Base-by-base conservation (phyloP, 306 rosid genomes). In the Cicer cuneatum region DNA sequence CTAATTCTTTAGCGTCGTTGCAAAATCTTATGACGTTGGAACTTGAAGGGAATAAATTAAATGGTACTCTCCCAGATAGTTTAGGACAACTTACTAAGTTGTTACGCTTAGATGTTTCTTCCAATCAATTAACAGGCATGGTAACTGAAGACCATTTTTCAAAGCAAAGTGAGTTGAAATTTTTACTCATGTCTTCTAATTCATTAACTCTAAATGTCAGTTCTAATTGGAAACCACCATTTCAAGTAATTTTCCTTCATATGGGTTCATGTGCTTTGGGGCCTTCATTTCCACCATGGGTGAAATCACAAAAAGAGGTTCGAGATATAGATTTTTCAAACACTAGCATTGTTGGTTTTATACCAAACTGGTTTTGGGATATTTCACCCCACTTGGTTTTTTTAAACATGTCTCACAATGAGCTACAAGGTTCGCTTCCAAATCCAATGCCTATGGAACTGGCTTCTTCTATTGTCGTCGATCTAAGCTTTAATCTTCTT, bases 301-400 rank as follows among this genome's bases (percentile, higher is more conserved):
- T 83, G 7, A 74, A 64, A 71, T 78, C 82, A 61, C 86, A 81
- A 57, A 76, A 61, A 8, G 16, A 73, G 46, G 12, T 85, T n/a
- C 0, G 0, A 0, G 0, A 0, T 38, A 39, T 85, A 10, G 87
- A 81, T 82, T 38, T 83, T 16, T 85, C 92, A 61, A 79, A 87
- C 73, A 80, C 82, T 40, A 72, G 82, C 75, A 58, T 80, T 77
- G 63, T 71, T 47, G 86, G 71, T 69, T 70, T 41, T 65, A 72
- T 83, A 21, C 86, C 86, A 12, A 33, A 51, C 29, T 83, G 92
- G 87, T 81, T 88, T 77, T 85, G 88, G 89, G 51, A 83, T 62
- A 51, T 77, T n/a, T 69, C 83, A 0, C 46, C 72, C 0, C 39
- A 61, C 24, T 33, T 79, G 6, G 16, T 12, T 0, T 10, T 14